Base-by-base conservation (phyloP, 768 basidiomycete genomes). In the Pulveroboletus sp. region DNA sequence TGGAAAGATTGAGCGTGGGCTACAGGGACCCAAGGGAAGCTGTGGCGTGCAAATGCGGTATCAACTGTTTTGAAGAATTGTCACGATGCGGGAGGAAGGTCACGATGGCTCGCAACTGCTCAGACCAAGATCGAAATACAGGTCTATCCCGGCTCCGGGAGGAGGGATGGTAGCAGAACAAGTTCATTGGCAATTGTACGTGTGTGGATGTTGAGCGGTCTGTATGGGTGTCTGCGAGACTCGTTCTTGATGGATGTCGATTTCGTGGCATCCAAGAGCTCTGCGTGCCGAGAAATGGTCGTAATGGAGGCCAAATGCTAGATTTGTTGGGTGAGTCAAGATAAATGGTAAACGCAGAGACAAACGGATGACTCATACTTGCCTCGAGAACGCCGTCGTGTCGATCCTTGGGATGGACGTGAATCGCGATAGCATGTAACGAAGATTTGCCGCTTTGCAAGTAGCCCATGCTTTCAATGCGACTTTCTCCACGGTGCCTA, bases 221-320 rank as follows among this genome's bases (percentile, higher is more conserved):
- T 45, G 6, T 2, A 35, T 60, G 50, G 67, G 67, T 1, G 67
- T 48, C 3, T 58, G 24, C 6, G 55, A 44, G 9, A 81, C 66
- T 73, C 68, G 41, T 83, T 81, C 26, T 63, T 72, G 9, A 65
- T 71, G 24, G 65, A 51, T 0, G 53, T 54, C 0, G 83, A 78
- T 54, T 81, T 81, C 45, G 72, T 53, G n/a, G 74, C 65, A 14
- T 78, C 73, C 16, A 81, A 67, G 8, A 75, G 73, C 16, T 76
- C 70, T 2, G 73, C 62, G 37, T 79, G 73, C 6, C 68, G 71
- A 12, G 71, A 69, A 42, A 77, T 65, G 54, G 74, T 82, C 1
- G 75, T 67, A 2, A 84, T 59, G n/a, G 73, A 68, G 13, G 61
- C 52, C 8, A 85, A 65, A 32, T 66, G 68, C 79, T 76, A 58